These are phyloP conservation scores for Mycosphaerella sp. DNA, from an alignment of 2,329 filamentous ascomycete species.

Conservation along the genomic window DNA sequence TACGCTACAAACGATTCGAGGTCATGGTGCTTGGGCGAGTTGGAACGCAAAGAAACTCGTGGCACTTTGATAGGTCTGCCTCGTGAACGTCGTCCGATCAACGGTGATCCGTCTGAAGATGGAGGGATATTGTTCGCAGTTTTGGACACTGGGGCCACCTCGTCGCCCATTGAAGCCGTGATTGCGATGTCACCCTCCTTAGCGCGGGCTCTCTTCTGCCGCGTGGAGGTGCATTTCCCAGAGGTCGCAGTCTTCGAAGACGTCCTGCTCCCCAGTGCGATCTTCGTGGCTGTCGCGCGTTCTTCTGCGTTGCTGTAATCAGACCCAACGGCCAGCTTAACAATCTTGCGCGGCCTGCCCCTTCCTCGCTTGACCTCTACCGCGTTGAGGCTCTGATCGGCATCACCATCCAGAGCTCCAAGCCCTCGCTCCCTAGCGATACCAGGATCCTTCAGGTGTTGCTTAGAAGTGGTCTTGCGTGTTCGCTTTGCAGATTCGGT, in stretches of 20 bases:
- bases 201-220: not conserved
- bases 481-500: not conserved
- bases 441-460: not conserved
- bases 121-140: not conserved
- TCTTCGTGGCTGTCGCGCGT: not conserved
- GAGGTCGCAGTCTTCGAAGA: not conserved
- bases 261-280: not conserved
- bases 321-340: not conserved
- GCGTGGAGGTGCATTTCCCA: not conserved
- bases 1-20: constrained; percentile 60
- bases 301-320: not conserved
- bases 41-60: not conserved
- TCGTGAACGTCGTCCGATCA: not conserved
- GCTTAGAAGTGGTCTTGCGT: not conserved
- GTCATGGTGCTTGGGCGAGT: constrained; percentile 50
- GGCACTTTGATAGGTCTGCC: not conserved
- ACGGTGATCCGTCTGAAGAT: not conserved
- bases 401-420: not conserved
- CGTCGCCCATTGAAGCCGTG: too few species aligned
- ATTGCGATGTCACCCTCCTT: not conserved
- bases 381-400: not conserved
- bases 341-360: not conserved
- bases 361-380: not conserved
- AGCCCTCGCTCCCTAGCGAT: not conserved
- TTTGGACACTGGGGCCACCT: not conserved